Base-by-base conservation (phyloP, 2,329 filamentous ascomycete genomes). In the Epichloe gansuensis region DNA sequence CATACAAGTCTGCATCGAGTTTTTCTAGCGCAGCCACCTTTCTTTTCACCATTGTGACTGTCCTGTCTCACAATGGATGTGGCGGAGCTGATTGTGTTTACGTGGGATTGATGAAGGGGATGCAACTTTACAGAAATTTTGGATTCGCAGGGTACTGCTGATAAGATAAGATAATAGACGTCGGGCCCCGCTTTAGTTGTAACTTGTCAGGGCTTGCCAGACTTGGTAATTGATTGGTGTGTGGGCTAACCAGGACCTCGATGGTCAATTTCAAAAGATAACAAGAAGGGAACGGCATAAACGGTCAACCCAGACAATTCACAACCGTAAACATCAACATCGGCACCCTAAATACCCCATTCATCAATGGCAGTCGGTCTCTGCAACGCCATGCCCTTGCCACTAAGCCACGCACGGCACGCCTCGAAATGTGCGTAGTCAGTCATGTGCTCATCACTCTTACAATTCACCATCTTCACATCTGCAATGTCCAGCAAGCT, bases 11-110 rank as follows among this genome's bases (percentile, higher is more conserved):
- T 37, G 90, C 91, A 66, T 96, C 91, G 61, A 95, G 83, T 78
- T 96, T 96, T 72, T 96, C 91, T 69, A 96, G 82, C 56, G 91
- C 91, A 52, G 87, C 88, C 54, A 95, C 80, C 73, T 93, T 94
- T 68, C 90, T 80, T 72, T 95, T 95, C 55, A 82, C 87, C 82
- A 89, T 93, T 45, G 56, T 69, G 61, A 12, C 31, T 37, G 5
- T 44, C 5, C 12, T 47, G 38, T 37, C 37, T 39, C 15, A 28
- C 17, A 17, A 35, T 23, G 8, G 34, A 35, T 38, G 13, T 15
- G 31, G 12, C 3, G 31, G 8, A 31, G 28, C 8, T 31, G 28
- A 4, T 31, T 38, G 21, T 49, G 31, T 34, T 2, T 9, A 9
- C 35, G 38, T 38, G 37, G 28, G 28, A 47, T 31, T 21, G 17